These are phyloP conservation scores for Neonectria ditissima DNA, from an alignment of 2,329 filamentous ascomycete species.

Conservation along the genomic window DNA sequence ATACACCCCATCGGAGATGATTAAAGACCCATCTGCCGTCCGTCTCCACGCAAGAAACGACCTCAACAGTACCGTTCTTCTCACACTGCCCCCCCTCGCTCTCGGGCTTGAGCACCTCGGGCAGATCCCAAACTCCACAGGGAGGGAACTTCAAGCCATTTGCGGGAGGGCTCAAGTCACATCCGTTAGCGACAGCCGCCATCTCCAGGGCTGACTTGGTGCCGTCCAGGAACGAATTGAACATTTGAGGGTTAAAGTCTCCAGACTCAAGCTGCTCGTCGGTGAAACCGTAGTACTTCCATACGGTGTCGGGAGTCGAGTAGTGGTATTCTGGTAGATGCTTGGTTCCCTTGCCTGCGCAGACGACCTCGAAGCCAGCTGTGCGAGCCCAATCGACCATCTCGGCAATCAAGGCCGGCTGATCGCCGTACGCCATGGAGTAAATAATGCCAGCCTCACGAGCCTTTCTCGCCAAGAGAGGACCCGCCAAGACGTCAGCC, in stretches of 20 bases:
- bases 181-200: slow-evolving; percentile 60
- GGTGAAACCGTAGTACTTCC: slow-evolving; percentile 60
- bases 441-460: slow-evolving; percentile 60
- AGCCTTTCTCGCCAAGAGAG: slow-evolving; percentile 54
- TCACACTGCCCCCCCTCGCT: slow-evolving; percentile 56
- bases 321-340: slow-evolving; percentile 59
- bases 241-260: slow-evolving; percentile 61
- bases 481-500: slow-evolving; percentile 57
- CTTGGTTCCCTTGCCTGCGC: slow-evolving; percentile 60
- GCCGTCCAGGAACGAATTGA: slow-evolving; percentile 62
- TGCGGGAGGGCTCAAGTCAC: slow-evolving; percentile 54
- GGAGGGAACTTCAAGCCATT: slow-evolving; percentile 58
- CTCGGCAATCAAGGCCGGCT: slow-evolving; percentile 55
- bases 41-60: slow-evolving; percentile 57
- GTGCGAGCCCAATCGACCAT: slow-evolving; percentile 49
- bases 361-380: slow-evolving; percentile 58
- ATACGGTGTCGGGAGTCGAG: slow-evolving; percentile 59
- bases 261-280: slow-evolving; percentile 55
- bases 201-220: slow-evolving; percentile 61
- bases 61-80: slow-evolving; percentile 57
- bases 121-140: slow-evolving; percentile 57
- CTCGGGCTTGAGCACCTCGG: slow-evolving; percentile 54
- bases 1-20: slow-evolving; percentile 57
- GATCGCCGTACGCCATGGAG: slow-evolving; percentile 60
- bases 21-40: slow-evolving; percentile 56